Evolutionary conservation across 306 rosid species (phyloP).

Genomic region (Hippophae gyantsensis): DNA sequence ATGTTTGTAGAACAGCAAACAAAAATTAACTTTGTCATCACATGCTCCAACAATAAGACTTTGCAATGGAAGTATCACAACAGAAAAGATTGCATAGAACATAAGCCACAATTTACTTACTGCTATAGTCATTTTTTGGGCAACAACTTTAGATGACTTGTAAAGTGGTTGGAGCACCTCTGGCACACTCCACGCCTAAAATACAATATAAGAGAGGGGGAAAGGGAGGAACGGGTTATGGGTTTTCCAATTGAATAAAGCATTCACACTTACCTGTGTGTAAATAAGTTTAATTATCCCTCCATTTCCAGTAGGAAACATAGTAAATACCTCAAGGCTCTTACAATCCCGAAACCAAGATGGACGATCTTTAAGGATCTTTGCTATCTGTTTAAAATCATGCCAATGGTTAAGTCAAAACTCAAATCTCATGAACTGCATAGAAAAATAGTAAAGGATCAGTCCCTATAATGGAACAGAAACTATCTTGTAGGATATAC

Average conservation of each 20-base stretch:
- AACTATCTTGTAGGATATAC: not conserved
- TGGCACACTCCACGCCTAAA: constrained; percentile 93
- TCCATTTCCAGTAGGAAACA: constrained; percentile 89
- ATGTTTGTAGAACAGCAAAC: constrained; percentile 72
- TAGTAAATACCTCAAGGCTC: constrained; percentile 87
- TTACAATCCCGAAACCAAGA: constrained; percentile 98
- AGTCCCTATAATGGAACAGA: not conserved
- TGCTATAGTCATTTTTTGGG: constrained; percentile 89
- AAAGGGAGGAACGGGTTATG: not conserved
- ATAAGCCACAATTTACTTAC: constrained; percentile 33
- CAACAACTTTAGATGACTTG: constrained; percentile 23
- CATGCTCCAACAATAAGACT: no score
- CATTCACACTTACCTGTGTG: constrained; percentile 60
- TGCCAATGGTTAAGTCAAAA: constrained; percentile 10
- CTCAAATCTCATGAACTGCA: constrained; percentile 1
- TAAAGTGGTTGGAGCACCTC: constrained; percentile 92
- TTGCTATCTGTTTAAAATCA: constrained; percentile 57
- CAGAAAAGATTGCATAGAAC: not conserved
- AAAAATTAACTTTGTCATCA: constrained; percentile 1
- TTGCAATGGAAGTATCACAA: not conserved
- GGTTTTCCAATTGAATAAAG: not conserved
- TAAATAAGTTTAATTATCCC: constrained; percentile 88
- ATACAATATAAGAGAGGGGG: not conserved
- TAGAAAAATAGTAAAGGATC: not conserved
- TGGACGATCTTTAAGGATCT: constrained; percentile 97